These are phyloP conservation scores for Penicillium sp. DNA, from an alignment of 2,329 filamentous ascomycete genomes.

Conservation along the genomic window DNA sequence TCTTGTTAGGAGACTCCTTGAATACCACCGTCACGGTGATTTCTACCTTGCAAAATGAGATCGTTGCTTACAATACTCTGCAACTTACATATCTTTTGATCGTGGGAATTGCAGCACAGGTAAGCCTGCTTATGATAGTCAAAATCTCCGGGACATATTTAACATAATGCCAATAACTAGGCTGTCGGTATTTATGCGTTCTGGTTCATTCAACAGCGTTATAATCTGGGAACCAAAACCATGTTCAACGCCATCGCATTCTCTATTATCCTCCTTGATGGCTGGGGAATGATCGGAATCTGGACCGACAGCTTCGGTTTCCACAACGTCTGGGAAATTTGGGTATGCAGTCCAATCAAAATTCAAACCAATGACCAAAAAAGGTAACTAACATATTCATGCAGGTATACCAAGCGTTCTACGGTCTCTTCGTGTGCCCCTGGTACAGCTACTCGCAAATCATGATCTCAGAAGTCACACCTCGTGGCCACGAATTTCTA, in stretches of 20 bases:
- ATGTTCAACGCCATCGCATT: slow-evolving; percentile 68
- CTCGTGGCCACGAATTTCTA: slow-evolving; percentile 66
- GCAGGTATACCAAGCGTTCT: slow-evolving; percentile 53
- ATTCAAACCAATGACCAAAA: background rate
- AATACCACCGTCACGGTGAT: slow-evolving; percentile 71
- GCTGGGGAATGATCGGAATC: slow-evolving; percentile 61
- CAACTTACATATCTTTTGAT: slow-evolving; percentile 66
- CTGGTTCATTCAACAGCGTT: slow-evolving; percentile 62
- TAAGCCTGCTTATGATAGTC: slow-evolving; percentile 17
- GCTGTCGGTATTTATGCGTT: slow-evolving; percentile 60
- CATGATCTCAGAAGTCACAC: slow-evolving; percentile 69
- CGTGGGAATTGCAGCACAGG: slow-evolving; percentile 64
- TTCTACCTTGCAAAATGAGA: slow-evolving; percentile 62
- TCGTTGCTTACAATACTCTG: slow-evolving; percentile 65
- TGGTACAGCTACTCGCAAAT: slow-evolving; percentile 72
- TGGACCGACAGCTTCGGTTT: slow-evolving; percentile 57
- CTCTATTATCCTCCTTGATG: slow-evolving; percentile 59
- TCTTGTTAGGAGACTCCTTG: slow-evolving; percentile 67
- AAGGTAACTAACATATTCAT: background rate
- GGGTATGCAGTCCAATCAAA: slow-evolving; percentile 30
- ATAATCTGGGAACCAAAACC: slow-evolving; percentile 60
- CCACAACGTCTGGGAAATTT: slow-evolving; percentile 55
- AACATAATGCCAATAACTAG: slow-evolving; percentile 13
- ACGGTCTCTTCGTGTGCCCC: slow-evolving; percentile 65
- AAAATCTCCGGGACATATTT: too few relatives aligned